A percentile compares a stretch with the other conserved stretches of the same genome.
These are phyloP conservation scores for Fraxinus angustifolia DNA, from an alignment of 305 asterid species.

Conservation along the genomic window DNA sequence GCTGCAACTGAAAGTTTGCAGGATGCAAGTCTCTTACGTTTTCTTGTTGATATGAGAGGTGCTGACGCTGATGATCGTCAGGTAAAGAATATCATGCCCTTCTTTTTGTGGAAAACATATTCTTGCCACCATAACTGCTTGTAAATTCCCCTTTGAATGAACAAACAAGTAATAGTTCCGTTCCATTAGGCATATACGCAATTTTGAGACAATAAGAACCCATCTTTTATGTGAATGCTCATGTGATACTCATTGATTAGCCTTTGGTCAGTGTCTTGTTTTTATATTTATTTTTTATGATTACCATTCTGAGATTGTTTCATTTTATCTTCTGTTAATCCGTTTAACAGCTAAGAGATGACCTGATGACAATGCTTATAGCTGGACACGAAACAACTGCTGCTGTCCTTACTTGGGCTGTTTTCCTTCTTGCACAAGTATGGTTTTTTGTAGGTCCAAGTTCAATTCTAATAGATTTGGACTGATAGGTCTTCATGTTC, in stretches of 20 bases:
- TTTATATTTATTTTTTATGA: slow-evolving; percentile 7
- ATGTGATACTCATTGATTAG: neutral
- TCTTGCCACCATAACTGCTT: neutral
- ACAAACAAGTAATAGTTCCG: neutral
- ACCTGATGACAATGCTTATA: slow-evolving; percentile 95
- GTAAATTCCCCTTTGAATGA: neutral
- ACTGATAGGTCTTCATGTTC: neutral
- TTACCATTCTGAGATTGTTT: neutral
- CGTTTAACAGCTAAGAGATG: slow-evolving; percentile 78
- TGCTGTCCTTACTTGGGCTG: slow-evolving; percentile 95
- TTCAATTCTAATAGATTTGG: slow-evolving; percentile 1
- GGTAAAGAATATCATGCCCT: slow-evolving; percentile 43
- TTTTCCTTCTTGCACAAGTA: slow-evolving; percentile 88
- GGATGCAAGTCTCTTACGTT: slow-evolving; percentile 98
- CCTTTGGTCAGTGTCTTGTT: neutral
- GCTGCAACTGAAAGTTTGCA: slow-evolving; percentile 59
- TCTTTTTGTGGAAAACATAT: neutral
- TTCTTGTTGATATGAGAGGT: slow-evolving; percentile 97
- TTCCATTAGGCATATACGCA: neutral
- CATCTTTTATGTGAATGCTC: neutral
- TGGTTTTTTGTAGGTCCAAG: slow-evolving; percentile 6
- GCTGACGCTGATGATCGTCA: slow-evolving; percentile 94
- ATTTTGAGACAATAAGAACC: neutral
- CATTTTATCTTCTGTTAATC: slow-evolving; percentile 15
- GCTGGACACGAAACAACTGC: slow-evolving; percentile 99